Percentiles rank a stretch among this genome's conserved stretches.
These are phyloP conservation scores for Vanderwaltozyma verrucispora DNA, from an alignment of 805 yeast genomes.

Conservation along the genomic window DNA sequence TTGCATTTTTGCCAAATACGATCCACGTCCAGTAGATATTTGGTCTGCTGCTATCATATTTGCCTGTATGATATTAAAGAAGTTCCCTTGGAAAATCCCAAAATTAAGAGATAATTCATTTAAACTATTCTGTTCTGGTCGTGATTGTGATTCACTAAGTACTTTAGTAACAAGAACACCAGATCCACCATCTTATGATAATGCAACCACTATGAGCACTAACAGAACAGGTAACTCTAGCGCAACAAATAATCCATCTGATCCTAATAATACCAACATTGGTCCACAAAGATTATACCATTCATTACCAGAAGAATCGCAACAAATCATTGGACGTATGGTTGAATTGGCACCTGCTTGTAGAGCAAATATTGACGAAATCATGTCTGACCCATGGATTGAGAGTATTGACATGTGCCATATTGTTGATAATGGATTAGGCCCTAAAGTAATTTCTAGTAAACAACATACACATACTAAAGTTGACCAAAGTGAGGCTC, in stretches of 20 bases:
- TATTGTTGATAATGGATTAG: conserved; percentile 29
- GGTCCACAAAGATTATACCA: conserved; percentile 65
- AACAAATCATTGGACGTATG: conserved; percentile 62
- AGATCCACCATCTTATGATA: conserved; percentile 33
- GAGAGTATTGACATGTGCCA: conserved; percentile 53
- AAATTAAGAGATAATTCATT: conserved; percentile 67
- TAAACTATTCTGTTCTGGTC: conserved; percentile 64
- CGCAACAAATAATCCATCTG: conserved; percentile 23
- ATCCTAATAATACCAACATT: conserved; percentile 51
- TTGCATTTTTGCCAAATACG: conserved; percentile 64
- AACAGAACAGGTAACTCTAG: conserved; percentile 4
- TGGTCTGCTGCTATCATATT: conserved; percentile 86
- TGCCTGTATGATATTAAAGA: conserved; percentile 79
- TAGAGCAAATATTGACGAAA: conserved; percentile 70
- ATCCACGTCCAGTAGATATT: conserved; percentile 82
- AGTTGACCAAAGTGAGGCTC: conserved; percentile 91
- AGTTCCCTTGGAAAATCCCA: conserved; percentile 90
- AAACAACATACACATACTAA: conserved; percentile 71
- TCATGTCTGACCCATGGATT: conserved; percentile 65
- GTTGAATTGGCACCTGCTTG: conserved; percentile 81
- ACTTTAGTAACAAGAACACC: conserved; percentile 40
- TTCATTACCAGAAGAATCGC: conserved; percentile 61
- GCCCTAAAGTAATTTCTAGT: conserved; percentile 33
- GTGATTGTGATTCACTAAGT: conserved; percentile 50
- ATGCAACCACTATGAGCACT: conserved; percentile 7